Evolutionary conservation across 108 stramenopile species (phyloP).

Genomic region (Pelagomonas calceolata): DNA sequence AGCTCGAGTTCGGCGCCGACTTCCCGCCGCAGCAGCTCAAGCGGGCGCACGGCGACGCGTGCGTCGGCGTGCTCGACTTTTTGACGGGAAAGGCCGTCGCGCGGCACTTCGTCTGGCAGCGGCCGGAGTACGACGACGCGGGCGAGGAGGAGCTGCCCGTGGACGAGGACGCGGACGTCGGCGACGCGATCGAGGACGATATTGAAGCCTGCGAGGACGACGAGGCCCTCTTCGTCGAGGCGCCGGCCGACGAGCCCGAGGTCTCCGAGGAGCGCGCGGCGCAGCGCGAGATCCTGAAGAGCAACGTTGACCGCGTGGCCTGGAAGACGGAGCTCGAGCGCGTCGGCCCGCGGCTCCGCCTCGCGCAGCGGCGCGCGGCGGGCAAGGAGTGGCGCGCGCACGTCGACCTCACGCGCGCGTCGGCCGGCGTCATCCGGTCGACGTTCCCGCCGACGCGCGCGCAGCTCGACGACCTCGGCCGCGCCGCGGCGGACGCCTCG

Average conservation of each 20-base stretch:
- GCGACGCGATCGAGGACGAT: constrained; percentile 31
- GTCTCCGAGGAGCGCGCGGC: constrained; percentile 9
- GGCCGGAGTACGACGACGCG: constrained; percentile 17
- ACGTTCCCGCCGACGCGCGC: constrained; percentile 17
- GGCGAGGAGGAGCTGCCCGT: constrained; percentile 10
- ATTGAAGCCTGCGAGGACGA: constrained; percentile 41
- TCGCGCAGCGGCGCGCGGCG: neutral
- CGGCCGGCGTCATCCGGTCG: constrained; percentile 12
- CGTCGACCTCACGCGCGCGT: constrained; percentile 32
- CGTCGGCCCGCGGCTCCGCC: constrained; percentile 32
- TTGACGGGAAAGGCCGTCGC: constrained; percentile 32
- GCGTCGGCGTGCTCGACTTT: constrained; percentile 38
- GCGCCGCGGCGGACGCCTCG: constrained; percentile 16
- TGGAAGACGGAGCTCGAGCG: constrained; percentile 54
- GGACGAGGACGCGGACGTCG: constrained; percentile 26
- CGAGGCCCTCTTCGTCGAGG: constrained; percentile 28
- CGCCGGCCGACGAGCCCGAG: neutral
- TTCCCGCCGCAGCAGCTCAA: constrained; percentile 40
- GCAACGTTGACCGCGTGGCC: constrained; percentile 34
- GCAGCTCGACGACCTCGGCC: constrained; percentile 3
- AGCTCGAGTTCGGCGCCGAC: constrained; percentile 31
- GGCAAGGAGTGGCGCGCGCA: constrained; percentile 51
- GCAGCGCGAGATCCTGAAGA: constrained; percentile 26
- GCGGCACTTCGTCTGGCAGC: constrained; percentile 20
- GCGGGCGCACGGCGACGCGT: constrained; percentile 39